These are phyloP conservation scores for Potentilla sterilis DNA, from an alignment of 306 rosid genomes.

Conservation along the genomic window DNA sequence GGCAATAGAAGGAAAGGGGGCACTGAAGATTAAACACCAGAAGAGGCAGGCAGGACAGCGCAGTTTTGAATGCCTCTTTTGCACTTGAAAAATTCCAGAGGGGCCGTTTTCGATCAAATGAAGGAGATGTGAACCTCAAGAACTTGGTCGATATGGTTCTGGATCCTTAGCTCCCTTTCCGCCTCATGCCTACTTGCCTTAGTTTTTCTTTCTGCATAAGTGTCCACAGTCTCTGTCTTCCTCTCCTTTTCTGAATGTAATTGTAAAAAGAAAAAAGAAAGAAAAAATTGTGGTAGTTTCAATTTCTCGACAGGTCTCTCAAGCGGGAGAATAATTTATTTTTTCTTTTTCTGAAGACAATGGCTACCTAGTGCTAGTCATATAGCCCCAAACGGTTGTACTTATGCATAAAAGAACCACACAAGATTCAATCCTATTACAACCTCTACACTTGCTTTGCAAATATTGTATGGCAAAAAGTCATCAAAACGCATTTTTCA, in stretches of 20 bases:
- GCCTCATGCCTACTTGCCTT: background rate
- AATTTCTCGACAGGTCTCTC: background rate
- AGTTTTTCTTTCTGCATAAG: background rate
- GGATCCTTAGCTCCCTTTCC: background rate
- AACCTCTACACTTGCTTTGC: background rate
- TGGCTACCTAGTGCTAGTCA: background rate
- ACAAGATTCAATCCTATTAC: background rate
- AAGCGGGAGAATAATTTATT: background rate
- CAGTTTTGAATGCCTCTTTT: background rate
- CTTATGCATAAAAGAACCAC: background rate
- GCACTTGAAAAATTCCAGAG: conserved; percentile 8
- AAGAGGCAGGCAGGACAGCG: conserved; percentile 3
- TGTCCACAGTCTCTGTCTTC: background rate
- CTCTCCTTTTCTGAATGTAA: conserved; percentile 12
- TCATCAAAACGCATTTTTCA: background rate
- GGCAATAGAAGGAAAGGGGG: conserved; percentile 38
- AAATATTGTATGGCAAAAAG: background rate
- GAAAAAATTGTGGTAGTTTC: background rate
- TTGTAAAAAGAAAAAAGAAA: background rate
- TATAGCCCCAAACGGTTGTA: background rate
- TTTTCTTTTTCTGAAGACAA: background rate
- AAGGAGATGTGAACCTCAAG: background rate
- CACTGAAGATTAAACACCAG: background rate
- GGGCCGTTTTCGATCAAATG: background rate
- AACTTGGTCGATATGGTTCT: conserved; percentile 7